These are phyloP conservation scores for Microsporum canis DNA, from an alignment of 2,329 filamentous ascomycete species.

Conservation along the genomic window DNA sequence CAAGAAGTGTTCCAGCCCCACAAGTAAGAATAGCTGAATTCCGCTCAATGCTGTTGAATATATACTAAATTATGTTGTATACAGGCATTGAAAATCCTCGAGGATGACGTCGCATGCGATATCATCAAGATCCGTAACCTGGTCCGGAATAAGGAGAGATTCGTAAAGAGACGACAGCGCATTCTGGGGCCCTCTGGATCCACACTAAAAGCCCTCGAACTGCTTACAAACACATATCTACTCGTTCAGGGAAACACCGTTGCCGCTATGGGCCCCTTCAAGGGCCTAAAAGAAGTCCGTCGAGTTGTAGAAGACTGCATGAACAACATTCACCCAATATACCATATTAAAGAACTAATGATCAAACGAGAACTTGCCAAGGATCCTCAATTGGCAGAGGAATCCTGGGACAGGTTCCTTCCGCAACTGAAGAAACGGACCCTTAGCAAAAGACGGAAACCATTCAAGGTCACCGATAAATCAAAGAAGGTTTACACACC, in stretches of 20 bases:
- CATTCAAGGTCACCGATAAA: slow-evolving; percentile 84
- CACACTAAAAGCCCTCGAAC: slow-evolving; percentile 85
- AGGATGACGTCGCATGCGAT: slow-evolving; percentile 84
- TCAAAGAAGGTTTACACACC: slow-evolving; percentile 89
- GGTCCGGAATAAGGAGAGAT: slow-evolving; percentile 86
- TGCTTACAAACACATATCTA: slow-evolving; percentile 84
- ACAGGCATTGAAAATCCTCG: slow-evolving; percentile 75
- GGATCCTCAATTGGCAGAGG: slow-evolving; percentile 71
- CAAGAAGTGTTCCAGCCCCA: slow-evolving; percentile 81
- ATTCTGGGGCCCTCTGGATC: slow-evolving; percentile 85
- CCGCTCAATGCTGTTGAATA: background rate
- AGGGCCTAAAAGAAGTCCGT: slow-evolving; percentile 83
- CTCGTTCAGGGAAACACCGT: slow-evolving; percentile 96
- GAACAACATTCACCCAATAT: slow-evolving; percentile 79
- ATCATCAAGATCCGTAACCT: slow-evolving; percentile 90
- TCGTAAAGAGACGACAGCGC: slow-evolving; percentile 85
- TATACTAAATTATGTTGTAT: background rate
- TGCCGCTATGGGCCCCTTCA: slow-evolving; percentile 79
- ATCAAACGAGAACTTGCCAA: slow-evolving; percentile 87
- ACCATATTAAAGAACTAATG: slow-evolving; percentile 94
- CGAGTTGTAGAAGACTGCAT: slow-evolving; percentile 90
- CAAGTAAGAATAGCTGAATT: slow-evolving; percentile 38
- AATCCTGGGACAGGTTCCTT: slow-evolving; percentile 92
- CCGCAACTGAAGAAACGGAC: slow-evolving; percentile 95
- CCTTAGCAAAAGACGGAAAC: slow-evolving; percentile 69